Conservation (phyloP, 805 yeast species). For the Kurtzmaniella fragi region DNA sequence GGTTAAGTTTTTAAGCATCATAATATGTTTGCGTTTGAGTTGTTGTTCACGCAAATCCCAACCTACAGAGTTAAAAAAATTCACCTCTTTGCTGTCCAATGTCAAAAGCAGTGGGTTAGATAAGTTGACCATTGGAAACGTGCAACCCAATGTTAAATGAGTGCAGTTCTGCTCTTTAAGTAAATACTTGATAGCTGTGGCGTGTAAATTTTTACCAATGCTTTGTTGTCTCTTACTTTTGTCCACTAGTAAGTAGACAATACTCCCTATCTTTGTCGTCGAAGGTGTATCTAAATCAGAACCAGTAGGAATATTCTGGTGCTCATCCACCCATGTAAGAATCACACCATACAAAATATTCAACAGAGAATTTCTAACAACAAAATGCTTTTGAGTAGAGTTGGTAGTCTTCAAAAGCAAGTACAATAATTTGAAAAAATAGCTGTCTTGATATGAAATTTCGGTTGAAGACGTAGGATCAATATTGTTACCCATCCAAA, state of each 20-base stretch:
- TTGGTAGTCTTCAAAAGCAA: constrained; percentile 24
- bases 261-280: constrained; percentile 31
- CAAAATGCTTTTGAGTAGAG: constrained; percentile 42
- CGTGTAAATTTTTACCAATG: constrained; percentile 50
- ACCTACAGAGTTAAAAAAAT: constrained; percentile 36
- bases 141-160: constrained; percentile 36
- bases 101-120: constrained; percentile 18
- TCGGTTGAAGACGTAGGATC: constrained; percentile 7
- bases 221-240: constrained; percentile 49
- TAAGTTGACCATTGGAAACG: constrained; percentile 43
- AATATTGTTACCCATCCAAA: constrained; percentile 26
- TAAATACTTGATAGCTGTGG: constrained; percentile 47
- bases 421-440: constrained; percentile 24
- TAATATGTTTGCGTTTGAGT: constrained; percentile 22
- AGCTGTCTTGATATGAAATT: constrained; percentile 20
- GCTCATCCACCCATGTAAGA: constrained; percentile 46
- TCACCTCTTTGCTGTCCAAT: constrained; percentile 15
- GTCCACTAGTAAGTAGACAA: constrained; percentile 47
- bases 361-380: constrained; percentile 52
- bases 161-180: constrained; percentile 38
- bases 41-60: constrained; percentile 27
- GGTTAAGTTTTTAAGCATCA: constrained; percentile 37
- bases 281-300: neutral
- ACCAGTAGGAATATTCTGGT: constrained; percentile 9
- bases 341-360: constrained; percentile 52